Evolutionary conservation across 75 land plant species (phyloP).

Genomic region (Selaginella tamariscina): DNA sequence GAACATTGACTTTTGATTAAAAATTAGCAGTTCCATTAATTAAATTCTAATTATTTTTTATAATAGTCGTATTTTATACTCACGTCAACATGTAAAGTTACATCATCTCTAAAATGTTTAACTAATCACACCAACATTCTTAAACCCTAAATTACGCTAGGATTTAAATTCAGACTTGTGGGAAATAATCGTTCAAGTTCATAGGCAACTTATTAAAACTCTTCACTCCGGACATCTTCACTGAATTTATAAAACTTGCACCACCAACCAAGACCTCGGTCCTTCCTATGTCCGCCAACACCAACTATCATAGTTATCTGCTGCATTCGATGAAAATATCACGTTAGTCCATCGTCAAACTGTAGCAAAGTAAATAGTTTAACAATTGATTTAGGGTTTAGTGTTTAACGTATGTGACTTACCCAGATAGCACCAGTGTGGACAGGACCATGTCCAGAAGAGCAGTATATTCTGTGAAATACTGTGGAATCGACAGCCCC

Average conservation of each 20-base stretch:
- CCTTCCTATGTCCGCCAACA: not conserved
- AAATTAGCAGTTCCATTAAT: too few species aligned
- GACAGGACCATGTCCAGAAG: slow-evolving; percentile 60
- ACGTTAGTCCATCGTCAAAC: not conserved
- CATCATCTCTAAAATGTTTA: too few species aligned
- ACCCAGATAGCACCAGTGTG: slow-evolving; percentile 50
- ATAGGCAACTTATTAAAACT: not conserved
- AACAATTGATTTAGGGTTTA: not conserved
- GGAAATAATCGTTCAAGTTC: not conserved
- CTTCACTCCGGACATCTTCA: not conserved
- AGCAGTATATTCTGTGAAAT: slow-evolving; percentile 49
- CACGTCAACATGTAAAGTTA: too few species aligned
- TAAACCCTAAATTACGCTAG: too few species aligned
- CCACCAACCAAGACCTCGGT: not conserved
- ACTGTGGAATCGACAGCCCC: slow-evolving; percentile 79
- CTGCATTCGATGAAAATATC: not conserved
- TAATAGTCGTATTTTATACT: too few species aligned
- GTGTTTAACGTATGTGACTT: slow-evolving; percentile 8
- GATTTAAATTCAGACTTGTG: not conserved
- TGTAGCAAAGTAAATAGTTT: not conserved
- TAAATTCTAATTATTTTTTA: too few species aligned
- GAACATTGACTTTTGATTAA: too few species aligned
- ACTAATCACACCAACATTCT: too few species aligned
- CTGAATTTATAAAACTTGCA: not conserved
- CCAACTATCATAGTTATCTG: not conserved